phyloP scores from a whole-genome alignment of 352 stramenopile genomes.

The Pythium rishiriense region DNA sequence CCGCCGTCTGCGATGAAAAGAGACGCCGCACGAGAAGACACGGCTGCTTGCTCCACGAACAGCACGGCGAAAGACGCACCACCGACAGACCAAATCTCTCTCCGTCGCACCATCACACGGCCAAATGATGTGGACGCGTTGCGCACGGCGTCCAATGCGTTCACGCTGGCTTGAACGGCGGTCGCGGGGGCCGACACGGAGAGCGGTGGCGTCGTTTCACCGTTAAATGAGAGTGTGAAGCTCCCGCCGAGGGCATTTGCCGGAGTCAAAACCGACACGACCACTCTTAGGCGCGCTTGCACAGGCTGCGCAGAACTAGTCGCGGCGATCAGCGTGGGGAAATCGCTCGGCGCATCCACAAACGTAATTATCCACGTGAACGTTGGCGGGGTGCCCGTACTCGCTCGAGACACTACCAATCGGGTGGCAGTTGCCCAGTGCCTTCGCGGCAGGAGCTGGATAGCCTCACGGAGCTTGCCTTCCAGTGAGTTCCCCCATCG shows the following conservation, averaged over 20 bases:
- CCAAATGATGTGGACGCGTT: not conserved
- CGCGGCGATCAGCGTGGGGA: slow-evolving; percentile 27
- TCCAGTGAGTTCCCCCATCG: slow-evolving; percentile 36
- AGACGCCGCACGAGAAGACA: not conserved
- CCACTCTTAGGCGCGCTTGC: slow-evolving; percentile 5
- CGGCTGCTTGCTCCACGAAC: slow-evolving; percentile 21
- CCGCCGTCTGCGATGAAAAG: slow-evolving; percentile 18
- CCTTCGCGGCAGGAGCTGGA: slow-evolving; percentile 14
- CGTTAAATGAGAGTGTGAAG: slow-evolving; percentile 16
- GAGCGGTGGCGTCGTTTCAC: not conserved
- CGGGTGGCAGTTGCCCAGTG: slow-evolving; percentile 3
- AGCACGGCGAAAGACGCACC: slow-evolving; percentile 23
- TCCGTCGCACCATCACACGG: slow-evolving; percentile 20
- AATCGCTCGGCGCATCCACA: slow-evolving; percentile 24
- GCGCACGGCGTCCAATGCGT: slow-evolving; percentile 16
- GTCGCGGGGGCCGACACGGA: not conserved
- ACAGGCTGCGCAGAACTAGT: not conserved
- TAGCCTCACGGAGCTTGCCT: slow-evolving; percentile 16
- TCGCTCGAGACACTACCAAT: not conserved
- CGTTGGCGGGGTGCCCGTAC: not conserved
- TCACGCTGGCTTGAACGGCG: slow-evolving; percentile 13
- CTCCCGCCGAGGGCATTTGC: slow-evolving; percentile 14
- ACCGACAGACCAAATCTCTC: slow-evolving; percentile 1
- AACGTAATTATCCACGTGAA: slow-evolving; percentile 37
- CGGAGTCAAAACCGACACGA: not conserved